Conservation (phyloP, 2,329 filamentous ascomycete genomes). For the Teratosphaeria nubilosa region DNA sequence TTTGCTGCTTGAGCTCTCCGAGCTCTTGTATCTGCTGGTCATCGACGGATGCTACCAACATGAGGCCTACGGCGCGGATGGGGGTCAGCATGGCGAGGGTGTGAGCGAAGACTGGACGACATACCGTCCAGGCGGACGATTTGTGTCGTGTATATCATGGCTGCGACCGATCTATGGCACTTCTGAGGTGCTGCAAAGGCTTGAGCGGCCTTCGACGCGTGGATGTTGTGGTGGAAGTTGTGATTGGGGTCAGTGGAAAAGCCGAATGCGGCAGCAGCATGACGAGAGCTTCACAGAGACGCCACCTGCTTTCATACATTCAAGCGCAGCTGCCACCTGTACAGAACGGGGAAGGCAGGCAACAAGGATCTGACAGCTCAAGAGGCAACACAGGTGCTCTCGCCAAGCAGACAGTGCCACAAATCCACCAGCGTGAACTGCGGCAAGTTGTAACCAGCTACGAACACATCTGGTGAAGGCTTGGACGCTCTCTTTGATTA, state of each 20-base stretch:
- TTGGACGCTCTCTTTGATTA: background rate
- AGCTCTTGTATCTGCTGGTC: conserved; percentile 73
- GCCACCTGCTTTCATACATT: background rate
- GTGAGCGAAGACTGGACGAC: conserved; percentile 12
- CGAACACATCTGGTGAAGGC: background rate
- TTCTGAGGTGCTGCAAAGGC: background rate
- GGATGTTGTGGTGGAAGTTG: background rate
- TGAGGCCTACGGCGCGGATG: conserved; percentile 56
- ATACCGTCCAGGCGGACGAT: conserved; percentile 86
- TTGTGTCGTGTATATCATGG: conserved; percentile 55
- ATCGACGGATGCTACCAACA: conserved; percentile 90
- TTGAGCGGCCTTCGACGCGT: background rate
- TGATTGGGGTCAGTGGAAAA: background rate
- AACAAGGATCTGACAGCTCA: background rate
- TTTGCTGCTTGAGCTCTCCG: conserved; percentile 78
- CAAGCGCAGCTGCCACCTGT: background rate
- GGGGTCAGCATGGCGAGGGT: conserved; percentile 3
- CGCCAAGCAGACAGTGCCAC: background rate
- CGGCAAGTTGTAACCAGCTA: background rate
- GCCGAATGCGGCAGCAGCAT: background rate
- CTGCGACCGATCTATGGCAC: background rate
- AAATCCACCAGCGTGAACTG: background rate
- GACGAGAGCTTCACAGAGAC: background rate
- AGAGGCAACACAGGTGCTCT: background rate
- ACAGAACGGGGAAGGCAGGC: background rate